phyloP scores from a whole-genome alignment of 139 green algal genomes.

The Nannochloris sp. region DNA sequence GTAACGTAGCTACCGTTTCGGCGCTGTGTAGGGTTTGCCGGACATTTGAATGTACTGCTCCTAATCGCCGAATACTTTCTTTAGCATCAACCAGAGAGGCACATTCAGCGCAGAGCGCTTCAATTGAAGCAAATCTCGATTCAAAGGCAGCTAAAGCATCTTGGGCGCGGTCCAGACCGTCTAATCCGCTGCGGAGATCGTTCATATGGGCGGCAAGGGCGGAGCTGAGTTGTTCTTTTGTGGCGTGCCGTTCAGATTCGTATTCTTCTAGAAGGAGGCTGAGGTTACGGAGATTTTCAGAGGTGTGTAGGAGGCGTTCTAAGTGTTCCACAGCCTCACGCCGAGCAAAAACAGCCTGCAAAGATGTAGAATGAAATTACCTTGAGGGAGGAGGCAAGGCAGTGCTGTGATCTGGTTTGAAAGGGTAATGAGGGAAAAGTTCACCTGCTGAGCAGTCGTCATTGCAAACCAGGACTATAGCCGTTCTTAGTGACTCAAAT shows the following conservation, averaged over 20 bases:
- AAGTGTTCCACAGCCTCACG: conserved; percentile 29
- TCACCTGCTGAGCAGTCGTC: neutral
- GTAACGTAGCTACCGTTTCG: neutral
- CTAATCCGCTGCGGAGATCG: conserved; percentile 41
- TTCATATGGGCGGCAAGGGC: conserved; percentile 56
- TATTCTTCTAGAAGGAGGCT: conserved; percentile 40
- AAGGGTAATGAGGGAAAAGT: neutral
- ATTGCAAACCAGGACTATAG: neutral
- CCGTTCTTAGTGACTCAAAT: neutral
- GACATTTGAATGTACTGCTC: conserved; percentile 63
- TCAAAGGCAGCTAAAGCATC: conserved; percentile 2
- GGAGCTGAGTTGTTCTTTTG: conserved; percentile 43
- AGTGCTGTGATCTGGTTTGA: no score
- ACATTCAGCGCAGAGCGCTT: conserved; percentile 65
- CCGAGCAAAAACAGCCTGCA: conserved; percentile 34
- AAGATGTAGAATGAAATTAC: neutral
- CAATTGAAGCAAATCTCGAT: conserved; percentile 23
- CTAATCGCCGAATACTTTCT: conserved; percentile 65
- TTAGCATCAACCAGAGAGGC: conserved; percentile 60
- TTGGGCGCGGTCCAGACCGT: conserved; percentile 49
- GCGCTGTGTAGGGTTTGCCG: conserved; percentile 39
- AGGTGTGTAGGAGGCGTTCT: conserved; percentile 30
- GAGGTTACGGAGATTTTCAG: conserved; percentile 55
- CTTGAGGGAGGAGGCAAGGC: no score
- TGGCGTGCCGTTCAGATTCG: conserved; percentile 26